Evolutionary conservation across 257 asterid genomes (phyloP).

Genomic region (Leptodermis oblonga): DNA sequence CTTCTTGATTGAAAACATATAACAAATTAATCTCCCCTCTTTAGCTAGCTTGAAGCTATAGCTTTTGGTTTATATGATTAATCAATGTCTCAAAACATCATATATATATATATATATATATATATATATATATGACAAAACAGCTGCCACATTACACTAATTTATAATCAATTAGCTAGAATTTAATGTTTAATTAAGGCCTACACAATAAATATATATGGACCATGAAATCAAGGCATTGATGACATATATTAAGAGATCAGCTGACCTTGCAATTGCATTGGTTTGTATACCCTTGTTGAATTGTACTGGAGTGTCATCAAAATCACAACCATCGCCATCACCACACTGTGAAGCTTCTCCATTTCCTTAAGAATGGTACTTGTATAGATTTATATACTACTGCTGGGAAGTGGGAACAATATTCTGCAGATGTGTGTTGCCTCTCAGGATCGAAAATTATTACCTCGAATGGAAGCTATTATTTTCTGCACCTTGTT

Average conservation of each 20-base stretch:
- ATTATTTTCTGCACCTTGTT: conserved; percentile 21
- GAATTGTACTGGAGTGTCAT: not conserved
- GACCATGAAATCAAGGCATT: not conserved
- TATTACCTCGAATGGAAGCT: conserved; percentile 24
- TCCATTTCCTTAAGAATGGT: not conserved
- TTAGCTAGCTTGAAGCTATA: not conserved
- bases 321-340: not conserved
- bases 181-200: not conserved
- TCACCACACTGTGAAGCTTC: not conserved
- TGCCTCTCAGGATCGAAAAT: too few relatives aligned
- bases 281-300: too few relatives aligned
- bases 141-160: not conserved
- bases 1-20: too few relatives aligned
- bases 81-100: not conserved
- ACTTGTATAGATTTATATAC: not conserved
- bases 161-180: not conserved
- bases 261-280: not conserved
- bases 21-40: not conserved
- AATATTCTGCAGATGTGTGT: too few relatives aligned
- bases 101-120: too few relatives aligned
- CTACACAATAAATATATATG: not conserved
- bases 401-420: too few relatives aligned
- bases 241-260: not conserved
- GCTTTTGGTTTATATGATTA: not conserved
- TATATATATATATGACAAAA: not conserved